Base-by-base conservation (phyloP, 768 basidiomycete genomes). In the Kwoniella europaea region DNA sequence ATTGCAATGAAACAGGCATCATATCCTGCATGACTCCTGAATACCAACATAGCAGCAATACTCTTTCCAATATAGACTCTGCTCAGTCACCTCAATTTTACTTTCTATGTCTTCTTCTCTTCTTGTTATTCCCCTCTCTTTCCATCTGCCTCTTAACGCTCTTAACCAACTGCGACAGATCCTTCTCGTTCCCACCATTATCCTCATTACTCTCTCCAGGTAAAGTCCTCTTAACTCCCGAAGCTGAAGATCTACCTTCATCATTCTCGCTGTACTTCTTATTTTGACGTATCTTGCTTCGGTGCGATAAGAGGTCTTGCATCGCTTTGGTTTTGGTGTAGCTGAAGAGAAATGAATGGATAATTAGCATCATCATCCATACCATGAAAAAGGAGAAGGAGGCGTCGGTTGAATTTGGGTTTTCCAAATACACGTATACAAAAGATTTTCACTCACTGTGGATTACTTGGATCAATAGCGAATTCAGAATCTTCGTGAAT, bases 401-500 rank as follows among this genome's bases (percentile, higher is more conserved):
- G 27, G 27, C 27, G 24, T 56, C 5, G 12, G 24, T 22, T 24
- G 24, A 27, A 24, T n/a, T 56, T 13, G 10, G 1, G n/a, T 5
- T 20, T n/a, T 56, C 12, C 12, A 22, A 13, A 5, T 7, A 10
- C 6, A 13, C 9, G 12, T 4, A 53, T 15, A 41, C 60, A 58
- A 42, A n/a, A 41, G 35, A 4, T 43, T 15, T 12, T 6, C 27
- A 87, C 94, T 74, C 79, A 97, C 96, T 90, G 92, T 81, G 96
- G 94, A 84, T 98, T 92, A 64, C 89, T 92, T 20, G 97, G 96
- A 83, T 99, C 97, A 74, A 99, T 94, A 0, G 96, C 95, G 74
- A 92, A 98, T 42, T 90, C 88, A 76, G 92, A 90, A 78, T 98
- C 91, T 75, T 97, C 93, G 76, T 94, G 91, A 55, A 98, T 79